Percentiles rank a stretch among this genome's conserved stretches.
These are phyloP conservation scores for Penicillium sp. DNA, from an alignment of 2,329 filamentous ascomycete genomes.

Conservation along the genomic window DNA sequence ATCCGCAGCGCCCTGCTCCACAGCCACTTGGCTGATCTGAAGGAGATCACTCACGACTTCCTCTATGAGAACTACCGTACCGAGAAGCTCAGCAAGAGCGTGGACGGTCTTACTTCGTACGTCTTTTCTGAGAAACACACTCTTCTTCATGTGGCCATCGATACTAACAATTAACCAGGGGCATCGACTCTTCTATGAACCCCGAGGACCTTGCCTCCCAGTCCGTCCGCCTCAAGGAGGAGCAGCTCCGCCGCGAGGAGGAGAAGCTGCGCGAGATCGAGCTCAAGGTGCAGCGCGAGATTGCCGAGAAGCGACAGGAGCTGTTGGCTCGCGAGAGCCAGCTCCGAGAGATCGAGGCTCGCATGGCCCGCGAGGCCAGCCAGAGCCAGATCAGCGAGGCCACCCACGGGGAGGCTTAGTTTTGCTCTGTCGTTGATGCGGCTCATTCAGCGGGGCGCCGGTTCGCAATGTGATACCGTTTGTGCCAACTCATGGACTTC, in stretches of 20 bases:
- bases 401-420: conserved; percentile 47
- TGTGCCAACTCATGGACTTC: conserved; percentile 46
- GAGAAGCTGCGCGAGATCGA: conserved; percentile 99
- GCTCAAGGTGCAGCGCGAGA: conserved; percentile 98
- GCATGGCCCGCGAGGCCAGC: conserved; percentile 88
- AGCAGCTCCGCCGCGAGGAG: conserved; percentile 97
- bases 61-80: conserved; percentile 99
- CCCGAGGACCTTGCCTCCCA: conserved; percentile 96
- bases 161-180: conserved; percentile 49
- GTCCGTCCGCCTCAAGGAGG: conserved; percentile 98
- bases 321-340: conserved; percentile 96
- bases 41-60: conserved; percentile 99
- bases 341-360: conserved; percentile 96
- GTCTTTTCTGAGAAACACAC: conserved; percentile 50
- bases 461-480: conserved; percentile 42
- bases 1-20: conserved; percentile 96
- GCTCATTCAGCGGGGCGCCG: conserved; percentile 38
- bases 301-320: conserved; percentile 99
- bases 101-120: conserved; percentile 87
- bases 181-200: conserved; percentile 86
- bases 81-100: conserved; percentile 99
- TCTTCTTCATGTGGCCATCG: conserved; percentile 30
- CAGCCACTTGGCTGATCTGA: conserved; percentile 96
- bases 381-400: conserved; percentile 41
- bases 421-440: conserved; percentile 37